Evolutionary conservation across 164 flowering plant genomes (phyloP).

Genomic region (Magnolia officinalis): DNA sequence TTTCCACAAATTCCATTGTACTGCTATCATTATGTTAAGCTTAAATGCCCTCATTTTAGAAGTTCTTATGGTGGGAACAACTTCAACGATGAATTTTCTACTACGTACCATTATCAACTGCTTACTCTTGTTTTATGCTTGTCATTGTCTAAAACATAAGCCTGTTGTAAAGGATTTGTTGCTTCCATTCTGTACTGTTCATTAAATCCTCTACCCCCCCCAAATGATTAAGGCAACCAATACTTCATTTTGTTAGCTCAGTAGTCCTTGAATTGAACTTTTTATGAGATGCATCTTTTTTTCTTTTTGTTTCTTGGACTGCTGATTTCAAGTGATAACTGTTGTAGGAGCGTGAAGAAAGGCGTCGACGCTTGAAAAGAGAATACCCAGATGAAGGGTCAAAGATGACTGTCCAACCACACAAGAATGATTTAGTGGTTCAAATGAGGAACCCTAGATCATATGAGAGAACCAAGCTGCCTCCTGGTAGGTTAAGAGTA

Average conservation of each 20-base stretch:
- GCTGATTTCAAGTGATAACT: conserved; percentile 12
- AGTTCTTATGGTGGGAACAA: not conserved
- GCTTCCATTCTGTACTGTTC: not conserved
- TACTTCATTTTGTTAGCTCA: no score
- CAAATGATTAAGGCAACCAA: no score
- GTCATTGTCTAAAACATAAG: not conserved
- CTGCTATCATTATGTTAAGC: no score
- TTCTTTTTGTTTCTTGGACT: not conserved
- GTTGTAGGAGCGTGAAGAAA: conserved; percentile 85
- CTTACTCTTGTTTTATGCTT: not conserved
- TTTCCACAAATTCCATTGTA: no score
- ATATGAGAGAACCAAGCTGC: conserved; percentile 55
- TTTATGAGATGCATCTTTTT: not conserved
- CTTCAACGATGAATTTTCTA: no score
- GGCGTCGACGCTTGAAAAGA: conserved; percentile 59
- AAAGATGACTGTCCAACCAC: conserved; percentile 30
- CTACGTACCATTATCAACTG: not conserved
- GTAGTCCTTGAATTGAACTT: no score
- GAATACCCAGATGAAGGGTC: conserved; percentile 67
- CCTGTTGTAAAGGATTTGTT: not conserved
- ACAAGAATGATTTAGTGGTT: conserved; percentile 30
- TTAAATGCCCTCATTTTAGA: no score
- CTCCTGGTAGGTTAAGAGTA: conserved; percentile 52
- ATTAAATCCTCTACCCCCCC: no score
- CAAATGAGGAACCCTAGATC: conserved; percentile 32